These are phyloP conservation scores for Pterocarpus santalinus DNA, from an alignment of 306 rosid genomes.

Conservation along the genomic window DNA sequence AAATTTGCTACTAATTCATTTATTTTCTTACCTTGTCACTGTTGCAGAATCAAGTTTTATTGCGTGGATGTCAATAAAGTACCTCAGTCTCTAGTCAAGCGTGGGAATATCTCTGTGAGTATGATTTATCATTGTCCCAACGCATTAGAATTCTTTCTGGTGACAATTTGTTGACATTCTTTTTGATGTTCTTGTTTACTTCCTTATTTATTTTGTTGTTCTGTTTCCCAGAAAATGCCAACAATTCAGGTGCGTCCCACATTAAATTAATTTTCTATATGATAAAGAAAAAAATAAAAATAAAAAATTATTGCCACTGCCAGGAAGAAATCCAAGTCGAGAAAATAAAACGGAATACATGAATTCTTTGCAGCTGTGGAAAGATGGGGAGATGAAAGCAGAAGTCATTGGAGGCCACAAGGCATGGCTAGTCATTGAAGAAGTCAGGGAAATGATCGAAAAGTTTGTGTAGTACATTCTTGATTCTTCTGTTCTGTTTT, in stretches of 20 bases:
- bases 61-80: constrained; percentile 91
- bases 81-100: constrained; percentile 82
- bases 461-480: constrained; percentile 51
- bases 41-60: constrained; percentile 73
- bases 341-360: not conserved
- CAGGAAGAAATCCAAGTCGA: not conserved
- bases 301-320: not conserved
- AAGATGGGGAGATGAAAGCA: constrained; percentile 89
- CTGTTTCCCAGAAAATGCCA: constrained; percentile 85
- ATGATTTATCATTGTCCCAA: not conserved
- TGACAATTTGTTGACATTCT: not conserved
- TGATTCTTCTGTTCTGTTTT: not conserved
- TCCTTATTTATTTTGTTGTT: constrained; percentile 28
- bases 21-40: not conserved
- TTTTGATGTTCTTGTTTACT: not conserved
- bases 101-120: constrained; percentile 86
- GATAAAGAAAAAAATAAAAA: not conserved
- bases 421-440: constrained; percentile 88
- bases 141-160: not conserved
- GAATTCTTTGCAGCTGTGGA: constrained; percentile 75
- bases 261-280: not conserved
- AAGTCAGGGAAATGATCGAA: constrained; percentile 82
- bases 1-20: constrained; percentile 1
- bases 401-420: constrained; percentile 93
- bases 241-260: constrained; percentile 79